Conservation (phyloP, 805 yeast genomes). For the Kodamaea neixiangensis region DNA sequence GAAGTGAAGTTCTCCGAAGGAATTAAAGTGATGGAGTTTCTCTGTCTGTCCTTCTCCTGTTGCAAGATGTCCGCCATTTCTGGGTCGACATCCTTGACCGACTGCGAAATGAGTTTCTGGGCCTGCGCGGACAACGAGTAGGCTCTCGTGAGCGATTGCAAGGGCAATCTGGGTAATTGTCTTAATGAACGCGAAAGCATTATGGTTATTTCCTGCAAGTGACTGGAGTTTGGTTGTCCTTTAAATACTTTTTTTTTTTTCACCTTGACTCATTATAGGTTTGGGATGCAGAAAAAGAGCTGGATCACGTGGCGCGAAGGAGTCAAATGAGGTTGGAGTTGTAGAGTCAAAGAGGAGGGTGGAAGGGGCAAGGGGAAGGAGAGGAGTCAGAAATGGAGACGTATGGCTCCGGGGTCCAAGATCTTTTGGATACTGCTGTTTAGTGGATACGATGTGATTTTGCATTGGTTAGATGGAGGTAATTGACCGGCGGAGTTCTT, state of each 20-base stretch:
- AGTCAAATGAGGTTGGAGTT: not conserved
- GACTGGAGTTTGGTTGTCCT: not conserved
- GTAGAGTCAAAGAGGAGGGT: not conserved
- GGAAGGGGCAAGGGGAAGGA: too few relatives aligned
- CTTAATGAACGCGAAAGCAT: constrained; percentile 37
- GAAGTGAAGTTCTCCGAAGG: constrained; percentile 98
- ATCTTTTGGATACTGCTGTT: too few relatives aligned
- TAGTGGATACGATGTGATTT: too few relatives aligned
- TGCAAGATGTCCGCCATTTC: constrained; percentile 71
- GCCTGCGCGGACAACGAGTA: constrained; percentile 73
- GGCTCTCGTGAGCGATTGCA: constrained; percentile 19
- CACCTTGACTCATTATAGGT: constrained; percentile 8
- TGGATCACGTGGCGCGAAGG: too few relatives aligned
- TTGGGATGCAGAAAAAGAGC: too few relatives aligned
- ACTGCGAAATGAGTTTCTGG: constrained; percentile 63
- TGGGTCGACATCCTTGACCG: constrained; percentile 69
- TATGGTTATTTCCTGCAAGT: not conserved
- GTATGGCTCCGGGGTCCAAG: not conserved
- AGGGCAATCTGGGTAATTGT: constrained; percentile 17
- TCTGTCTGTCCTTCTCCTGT: constrained; percentile 89
- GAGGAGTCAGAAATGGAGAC: not conserved
- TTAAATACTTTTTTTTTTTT: not conserved
- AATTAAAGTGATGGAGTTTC: constrained; percentile 88
- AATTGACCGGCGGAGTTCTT: too few relatives aligned
- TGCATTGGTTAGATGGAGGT: too few relatives aligned